Evolutionary conservation across 129 eudicot genomes (phyloP).

Genomic region (Centaurea solstitialis): DNA sequence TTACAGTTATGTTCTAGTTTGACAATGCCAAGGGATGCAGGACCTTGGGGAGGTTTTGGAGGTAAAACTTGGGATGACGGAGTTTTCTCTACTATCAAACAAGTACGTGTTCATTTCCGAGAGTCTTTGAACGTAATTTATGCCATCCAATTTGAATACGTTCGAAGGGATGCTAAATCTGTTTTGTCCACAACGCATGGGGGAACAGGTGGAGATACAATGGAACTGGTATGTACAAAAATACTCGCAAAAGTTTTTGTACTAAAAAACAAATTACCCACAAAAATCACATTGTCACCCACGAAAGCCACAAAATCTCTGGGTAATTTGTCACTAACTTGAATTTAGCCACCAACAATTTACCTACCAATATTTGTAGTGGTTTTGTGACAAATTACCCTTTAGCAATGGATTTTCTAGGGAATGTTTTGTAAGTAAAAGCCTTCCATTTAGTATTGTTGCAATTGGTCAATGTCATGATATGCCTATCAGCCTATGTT

Average conservation of each 20-base stretch:
- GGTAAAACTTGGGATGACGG: conserved; percentile 43
- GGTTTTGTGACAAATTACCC: too few species aligned
- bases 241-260: too few species aligned
- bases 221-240: not conserved
- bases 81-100: conserved; percentile 18
- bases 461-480: too few species aligned
- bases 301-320: too few species aligned
- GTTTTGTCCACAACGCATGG: conserved; percentile 29
- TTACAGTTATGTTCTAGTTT: not conserved
- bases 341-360: too few species aligned
- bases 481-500: too few species aligned
- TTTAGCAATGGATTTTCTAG: too few species aligned
- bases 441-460: not conserved
- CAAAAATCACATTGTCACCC: too few species aligned
- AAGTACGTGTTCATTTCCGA: conserved; percentile 17
- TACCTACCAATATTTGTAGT: too few species aligned
- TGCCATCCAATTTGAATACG: conserved; percentile 20
- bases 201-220: conserved; percentile 9
- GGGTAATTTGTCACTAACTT: too few species aligned
- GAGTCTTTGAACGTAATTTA: conserved; percentile 1
- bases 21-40: conserved; percentile 4
- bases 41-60: conserved; percentile 34
- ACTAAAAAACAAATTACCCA: too few species aligned
- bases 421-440: too few species aligned
- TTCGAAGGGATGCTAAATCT: conserved; percentile 17